phyloP scores from a whole-genome alignment of 192 early-diverging fungal genomes.

The Backusella macrospora region DNA sequence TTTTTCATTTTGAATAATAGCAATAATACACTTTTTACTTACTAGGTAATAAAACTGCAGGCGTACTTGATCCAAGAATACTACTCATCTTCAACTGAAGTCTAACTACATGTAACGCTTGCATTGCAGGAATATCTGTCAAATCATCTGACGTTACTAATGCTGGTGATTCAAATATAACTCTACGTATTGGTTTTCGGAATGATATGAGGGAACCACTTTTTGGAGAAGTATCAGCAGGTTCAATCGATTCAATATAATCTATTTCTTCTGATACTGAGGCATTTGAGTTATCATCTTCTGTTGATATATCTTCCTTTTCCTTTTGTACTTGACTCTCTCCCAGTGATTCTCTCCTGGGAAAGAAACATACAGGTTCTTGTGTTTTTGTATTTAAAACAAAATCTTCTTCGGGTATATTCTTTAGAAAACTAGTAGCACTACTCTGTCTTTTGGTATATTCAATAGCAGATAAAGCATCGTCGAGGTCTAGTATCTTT shows the following conservation, averaged over 20 bases:
- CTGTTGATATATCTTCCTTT: background rate
- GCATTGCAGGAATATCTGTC: constrained; percentile 32
- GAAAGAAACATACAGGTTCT: background rate
- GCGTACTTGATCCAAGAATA: constrained; percentile 16
- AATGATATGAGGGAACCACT: background rate
- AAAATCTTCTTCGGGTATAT: background rate
- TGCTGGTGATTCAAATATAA: constrained; percentile 18
- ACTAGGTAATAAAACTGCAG: constrained; percentile 22
- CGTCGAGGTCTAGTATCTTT: constrained; percentile 12
- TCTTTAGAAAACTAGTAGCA: background rate
- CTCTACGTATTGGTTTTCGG: constrained; percentile 16
- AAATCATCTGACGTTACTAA: constrained; percentile 27
- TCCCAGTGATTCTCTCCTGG: background rate
- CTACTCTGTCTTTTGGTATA: background rate
- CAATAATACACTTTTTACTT: background rate
- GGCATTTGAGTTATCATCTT: background rate
- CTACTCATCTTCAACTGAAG: constrained; percentile 35
- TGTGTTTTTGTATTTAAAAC: background rate
- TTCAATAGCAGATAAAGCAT: background rate
- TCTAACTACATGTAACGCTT: constrained; percentile 33
- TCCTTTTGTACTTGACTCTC: background rate
- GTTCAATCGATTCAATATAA: background rate
- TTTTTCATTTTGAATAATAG: background rate
- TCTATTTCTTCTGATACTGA: background rate
- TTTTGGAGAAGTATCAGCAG: background rate